Base-by-base conservation (phyloP, 164 flowering plant genomes). In the Tetracentron sinense region DNA sequence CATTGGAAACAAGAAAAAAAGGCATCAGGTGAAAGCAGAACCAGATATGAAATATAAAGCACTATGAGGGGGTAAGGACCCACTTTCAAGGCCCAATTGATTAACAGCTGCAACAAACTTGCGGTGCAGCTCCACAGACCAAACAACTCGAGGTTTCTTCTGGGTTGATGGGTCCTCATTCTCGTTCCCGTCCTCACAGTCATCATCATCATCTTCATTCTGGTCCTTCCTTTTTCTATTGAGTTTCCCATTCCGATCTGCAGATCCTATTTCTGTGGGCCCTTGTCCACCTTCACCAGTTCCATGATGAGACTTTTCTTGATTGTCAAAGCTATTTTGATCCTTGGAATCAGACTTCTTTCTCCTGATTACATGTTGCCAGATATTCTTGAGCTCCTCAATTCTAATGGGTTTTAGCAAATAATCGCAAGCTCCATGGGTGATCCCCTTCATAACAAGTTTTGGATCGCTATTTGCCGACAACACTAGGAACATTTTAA, bases 281-380 rank as follows among this genome's bases (percentile, higher is more conserved):
- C 72, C 69, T 65, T 69, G 74, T 38, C 73, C 81, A 27, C 70
- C 74, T 65, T 79, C 84, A 50, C 67, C 73, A 44, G 29, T 25
- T 57, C 71, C 85, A 47, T 38, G 25, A 11, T 62, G 61, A 63
- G 61, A 14, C 63, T 71, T 80, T 29, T 78, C 76, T 23, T 19
- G 33, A 50, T 66, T 72, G 22, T 75, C 71, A 47, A 65, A 66
- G 63, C 56, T 63, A 25, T 56, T 77, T 17, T 56, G 64, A 56
- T 77, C 82, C 71, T 72, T 82, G 4, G 79, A 19, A 46, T 82
- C 81, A 52, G 57, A 17, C 69, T 80, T 88, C 74, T 77, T 86
- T 73, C 65, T 87, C 69, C 97, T 76, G 28, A 94, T 59, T 7
- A 94, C 96, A 76, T 94, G 98, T 68, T 94, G 98, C 98, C 98